phyloP scores from a whole-genome alignment of 176 grass and related monocot genomes.

The Aegilops speltoides region DNA sequence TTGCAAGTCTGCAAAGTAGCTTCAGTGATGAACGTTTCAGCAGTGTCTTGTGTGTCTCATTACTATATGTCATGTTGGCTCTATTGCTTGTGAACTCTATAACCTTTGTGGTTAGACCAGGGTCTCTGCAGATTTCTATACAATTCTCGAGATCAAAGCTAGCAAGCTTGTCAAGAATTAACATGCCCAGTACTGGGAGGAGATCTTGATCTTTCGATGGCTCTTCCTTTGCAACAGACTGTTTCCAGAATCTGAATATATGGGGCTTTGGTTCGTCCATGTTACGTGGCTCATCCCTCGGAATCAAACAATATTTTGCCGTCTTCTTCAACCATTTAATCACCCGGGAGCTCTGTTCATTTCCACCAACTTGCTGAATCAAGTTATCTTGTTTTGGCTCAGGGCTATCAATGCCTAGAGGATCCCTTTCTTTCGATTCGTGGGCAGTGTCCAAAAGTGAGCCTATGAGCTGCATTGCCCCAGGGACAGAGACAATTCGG shows the following conservation, averaged over 20 bases:
- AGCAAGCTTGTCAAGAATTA: conserved; percentile 20
- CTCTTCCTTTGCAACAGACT: neutral
- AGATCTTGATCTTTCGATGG: neutral
- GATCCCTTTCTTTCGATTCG: neutral
- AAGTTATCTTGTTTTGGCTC: neutral
- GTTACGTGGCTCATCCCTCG: neutral
- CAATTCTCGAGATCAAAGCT: conserved; percentile 11
- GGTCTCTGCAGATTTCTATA: conserved; percentile 12
- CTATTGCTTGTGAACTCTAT: neutral
- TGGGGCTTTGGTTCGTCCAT: neutral
- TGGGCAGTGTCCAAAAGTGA: neutral
- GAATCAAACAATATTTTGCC: neutral
- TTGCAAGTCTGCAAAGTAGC: neutral
- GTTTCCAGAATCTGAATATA: neutral
- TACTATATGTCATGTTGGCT: neutral
- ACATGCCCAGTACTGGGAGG: conserved; percentile 9
- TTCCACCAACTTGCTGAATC: neutral
- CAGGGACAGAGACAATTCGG: neutral
- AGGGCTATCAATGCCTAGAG: neutral
- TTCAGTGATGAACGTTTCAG: neutral
- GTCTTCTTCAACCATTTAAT: neutral
- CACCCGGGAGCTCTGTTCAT: no score
- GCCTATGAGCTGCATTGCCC: neutral
- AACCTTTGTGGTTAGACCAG: neutral
- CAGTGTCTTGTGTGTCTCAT: neutral